Conservation (phyloP, 1,284 basidiomycete genomes). For the Nidula niveotomentosa region DNA sequence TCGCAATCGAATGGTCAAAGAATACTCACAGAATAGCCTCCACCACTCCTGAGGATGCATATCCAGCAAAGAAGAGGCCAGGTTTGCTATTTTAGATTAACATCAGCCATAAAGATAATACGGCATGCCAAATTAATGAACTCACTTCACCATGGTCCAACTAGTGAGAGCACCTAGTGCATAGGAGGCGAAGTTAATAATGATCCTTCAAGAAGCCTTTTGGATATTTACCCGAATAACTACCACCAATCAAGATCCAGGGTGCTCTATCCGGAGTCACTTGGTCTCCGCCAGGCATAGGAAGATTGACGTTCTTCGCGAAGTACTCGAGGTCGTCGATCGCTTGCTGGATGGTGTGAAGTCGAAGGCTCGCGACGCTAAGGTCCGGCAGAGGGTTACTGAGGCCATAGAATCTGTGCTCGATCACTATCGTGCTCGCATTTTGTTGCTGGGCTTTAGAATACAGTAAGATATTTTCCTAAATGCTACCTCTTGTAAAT, state of each 20-base stretch:
- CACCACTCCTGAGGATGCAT: slow-evolving; percentile 72
- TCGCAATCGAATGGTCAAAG: not conserved
- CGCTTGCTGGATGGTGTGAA: slow-evolving; percentile 73
- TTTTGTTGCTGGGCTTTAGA: slow-evolving; percentile 60
- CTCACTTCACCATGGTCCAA: slow-evolving; percentile 73
- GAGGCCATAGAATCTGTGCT: slow-evolving; percentile 47
- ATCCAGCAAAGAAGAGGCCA: slow-evolving; percentile 64
- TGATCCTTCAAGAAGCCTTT: too few species aligned
- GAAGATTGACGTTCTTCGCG: slow-evolving; percentile 60
- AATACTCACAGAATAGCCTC: slow-evolving; percentile 56
- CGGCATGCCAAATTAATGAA: slow-evolving; percentile 4
- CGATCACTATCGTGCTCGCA: slow-evolving; percentile 57
- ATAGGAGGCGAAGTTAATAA: not conserved
- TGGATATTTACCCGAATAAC: slow-evolving; percentile 46
- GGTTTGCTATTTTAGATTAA: slow-evolving; percentile 47
- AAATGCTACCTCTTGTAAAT: not conserved
- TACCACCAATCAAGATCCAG: slow-evolving; percentile 73
- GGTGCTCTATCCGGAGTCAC: slow-evolving; percentile 57
- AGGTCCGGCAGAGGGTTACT: slow-evolving; percentile 61
- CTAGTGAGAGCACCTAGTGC: slow-evolving; percentile 57
- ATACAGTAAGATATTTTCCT: not conserved
- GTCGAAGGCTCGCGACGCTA: slow-evolving; percentile 51
- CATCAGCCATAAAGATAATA: slow-evolving; percentile 2
- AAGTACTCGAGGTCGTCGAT: slow-evolving; percentile 74
- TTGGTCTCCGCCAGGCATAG: slow-evolving; percentile 62